Conservation (phyloP, 345 rosid genomes). For the Salix udensis region DNA sequence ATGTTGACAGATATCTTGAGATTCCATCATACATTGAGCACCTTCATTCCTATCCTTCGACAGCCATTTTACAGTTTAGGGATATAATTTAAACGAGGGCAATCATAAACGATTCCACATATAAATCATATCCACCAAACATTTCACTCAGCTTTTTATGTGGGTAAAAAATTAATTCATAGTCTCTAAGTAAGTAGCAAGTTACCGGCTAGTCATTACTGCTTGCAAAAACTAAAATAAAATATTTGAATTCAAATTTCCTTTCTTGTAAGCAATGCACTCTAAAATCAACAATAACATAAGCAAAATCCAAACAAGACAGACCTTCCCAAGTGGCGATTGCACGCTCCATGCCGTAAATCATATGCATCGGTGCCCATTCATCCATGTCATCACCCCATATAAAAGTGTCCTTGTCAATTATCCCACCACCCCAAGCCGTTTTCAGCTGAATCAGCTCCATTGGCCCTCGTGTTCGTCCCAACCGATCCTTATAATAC, state of each 20-base stretch:
- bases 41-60: too few species aligned
- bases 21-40: not conserved
- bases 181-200: too few species aligned
- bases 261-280: not conserved
- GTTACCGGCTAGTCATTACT: too few species aligned
- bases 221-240: not conserved
- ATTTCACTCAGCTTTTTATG: too few species aligned
- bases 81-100: too few species aligned
- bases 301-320: conserved; percentile 4
- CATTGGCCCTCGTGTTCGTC: conserved; percentile 85
- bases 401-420: conserved; percentile 85
- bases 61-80: too few species aligned
- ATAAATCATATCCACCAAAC: too few species aligned
- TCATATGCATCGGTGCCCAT: conserved; percentile 95
- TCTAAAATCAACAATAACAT: not conserved
- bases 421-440: conserved; percentile 85
- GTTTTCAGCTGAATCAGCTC: conserved; percentile 84
- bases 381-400: conserved; percentile 97
- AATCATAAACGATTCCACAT: too few species aligned
- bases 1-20: not conserved
- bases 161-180: too few species aligned
- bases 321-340: conserved; percentile 97
- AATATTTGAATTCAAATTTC: not conserved
- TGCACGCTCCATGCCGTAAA: conserved; percentile 86
- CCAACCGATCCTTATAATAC: conserved; percentile 88